Percentiles rank a stretch among this genome's conserved stretches.
Conservation (phyloP, 768 basidiomycete species). For the Hortiboletus campestris region DNA sequence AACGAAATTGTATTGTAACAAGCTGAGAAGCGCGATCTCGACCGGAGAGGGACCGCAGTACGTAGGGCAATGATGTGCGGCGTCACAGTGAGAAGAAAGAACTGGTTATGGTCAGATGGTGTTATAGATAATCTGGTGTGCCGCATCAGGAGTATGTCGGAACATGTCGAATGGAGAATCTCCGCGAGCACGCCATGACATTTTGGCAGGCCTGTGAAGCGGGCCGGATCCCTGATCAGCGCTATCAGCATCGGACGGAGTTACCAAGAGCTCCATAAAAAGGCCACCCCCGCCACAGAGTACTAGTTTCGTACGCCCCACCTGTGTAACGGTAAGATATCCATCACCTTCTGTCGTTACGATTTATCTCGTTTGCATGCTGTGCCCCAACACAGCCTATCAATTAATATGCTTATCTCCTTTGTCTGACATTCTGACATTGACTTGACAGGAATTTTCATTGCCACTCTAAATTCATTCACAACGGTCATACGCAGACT, state of each 20-base stretch:
- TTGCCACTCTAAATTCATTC: slow-evolving; percentile 18
- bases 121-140: not conserved
- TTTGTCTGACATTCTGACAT: not conserved
- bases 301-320: not conserved
- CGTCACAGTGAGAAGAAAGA: slow-evolving; percentile 10
- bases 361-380: not conserved
- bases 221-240: not conserved
- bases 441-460: slow-evolving; percentile 11
- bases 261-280: slow-evolving; percentile 1
- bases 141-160: not conserved
- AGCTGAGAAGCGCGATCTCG: not conserved
- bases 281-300: not conserved
- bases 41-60: not conserved
- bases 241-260: not conserved
- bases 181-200: slow-evolving; percentile 9
- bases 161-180: not conserved
- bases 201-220: not conserved
- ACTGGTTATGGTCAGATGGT: slow-evolving; percentile 12
- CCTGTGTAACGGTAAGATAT: slow-evolving; percentile 12
- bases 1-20: not conserved
- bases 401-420: not conserved
- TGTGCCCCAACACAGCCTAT: not conserved
- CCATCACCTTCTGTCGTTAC: slow-evolving; percentile 7
- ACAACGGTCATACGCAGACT: slow-evolving; percentile 21
- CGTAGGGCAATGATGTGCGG: not conserved